phyloP scores from a whole-genome alignment of 768 basidiomycete species.

The Leccinum disarticulatum region DNA sequence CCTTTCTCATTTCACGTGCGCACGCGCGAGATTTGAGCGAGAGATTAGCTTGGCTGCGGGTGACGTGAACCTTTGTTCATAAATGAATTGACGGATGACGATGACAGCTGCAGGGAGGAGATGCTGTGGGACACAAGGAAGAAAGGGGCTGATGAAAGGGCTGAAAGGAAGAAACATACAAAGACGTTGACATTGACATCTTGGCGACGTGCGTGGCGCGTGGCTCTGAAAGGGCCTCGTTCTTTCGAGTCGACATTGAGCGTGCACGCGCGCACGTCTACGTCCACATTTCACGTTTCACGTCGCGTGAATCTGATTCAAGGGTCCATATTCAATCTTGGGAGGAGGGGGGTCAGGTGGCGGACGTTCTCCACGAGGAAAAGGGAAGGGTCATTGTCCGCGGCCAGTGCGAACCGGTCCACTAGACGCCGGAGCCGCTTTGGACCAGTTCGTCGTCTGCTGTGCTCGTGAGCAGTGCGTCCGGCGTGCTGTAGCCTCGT shows the following conservation, averaged over 20 bases:
- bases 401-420: background rate
- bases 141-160: background rate
- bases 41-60: background rate
- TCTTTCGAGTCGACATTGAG: background rate
- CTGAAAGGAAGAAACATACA: background rate
- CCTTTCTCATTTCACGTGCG: background rate
- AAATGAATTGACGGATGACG: background rate
- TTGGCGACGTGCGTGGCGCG: background rate
- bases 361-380: slow-evolving; percentile 5
- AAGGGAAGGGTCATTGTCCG: background rate
- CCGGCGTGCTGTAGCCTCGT: slow-evolving; percentile 24
- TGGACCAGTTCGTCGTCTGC: background rate
- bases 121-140: background rate
- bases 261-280: slow-evolving; percentile 1
- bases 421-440: background rate
- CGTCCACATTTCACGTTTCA: slow-evolving; percentile 1
- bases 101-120: background rate
- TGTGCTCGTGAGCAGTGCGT: slow-evolving; percentile 7
- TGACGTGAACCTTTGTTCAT: background rate
- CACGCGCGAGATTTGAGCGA: background rate
- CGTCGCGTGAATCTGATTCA: slow-evolving; percentile 27
- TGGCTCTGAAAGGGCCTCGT: background rate
- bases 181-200: background rate
- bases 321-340: slow-evolving; percentile 25
- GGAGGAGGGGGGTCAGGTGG: slow-evolving; percentile 6